A percentile compares a stretch with the other conserved stretches of the same genome.
Evolutionary conservation across 352 stramenopile species (phyloP).

Genomic region (Poterioochromonas sp.): DNA sequence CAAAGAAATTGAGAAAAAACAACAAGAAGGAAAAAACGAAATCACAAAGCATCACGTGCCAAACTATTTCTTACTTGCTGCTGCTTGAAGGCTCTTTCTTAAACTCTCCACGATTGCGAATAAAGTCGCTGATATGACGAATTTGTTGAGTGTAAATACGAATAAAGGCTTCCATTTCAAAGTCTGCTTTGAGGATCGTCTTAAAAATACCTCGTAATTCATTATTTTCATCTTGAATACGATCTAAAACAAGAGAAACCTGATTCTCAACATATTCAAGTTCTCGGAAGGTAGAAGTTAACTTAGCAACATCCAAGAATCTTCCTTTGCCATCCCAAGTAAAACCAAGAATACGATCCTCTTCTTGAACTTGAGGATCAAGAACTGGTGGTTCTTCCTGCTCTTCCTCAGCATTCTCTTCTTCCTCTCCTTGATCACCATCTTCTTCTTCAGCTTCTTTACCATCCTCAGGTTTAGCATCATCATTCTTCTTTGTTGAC

Average conservation of each 20-base stretch:
- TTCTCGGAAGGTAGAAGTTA: not conserved
- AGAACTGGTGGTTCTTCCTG: not conserved
- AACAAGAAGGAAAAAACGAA: no score
- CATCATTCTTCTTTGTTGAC: not conserved
- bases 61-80: no score
- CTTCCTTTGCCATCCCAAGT: conserved; percentile 10
- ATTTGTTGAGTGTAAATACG: not conserved
- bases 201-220: not conserved
- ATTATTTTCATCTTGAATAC: not conserved
- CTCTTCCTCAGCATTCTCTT: not conserved
- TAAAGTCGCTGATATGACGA: not conserved
- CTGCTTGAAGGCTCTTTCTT: not conserved
- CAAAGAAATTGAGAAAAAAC: no score
- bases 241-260: not conserved
- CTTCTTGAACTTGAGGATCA: not conserved
- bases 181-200: not conserved
- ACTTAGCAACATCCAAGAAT: not conserved
- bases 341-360: not conserved
- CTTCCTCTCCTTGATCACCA: not conserved
- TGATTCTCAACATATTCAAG: not conserved
- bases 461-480: not conserved
- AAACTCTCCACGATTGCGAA: not conserved
- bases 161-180: not conserved
- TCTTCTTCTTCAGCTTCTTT: not conserved
- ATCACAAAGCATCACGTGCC: no score